Base-by-base conservation (phyloP, 2,329 filamentous ascomycete genomes). In the Trichoderma sp. region DNA sequence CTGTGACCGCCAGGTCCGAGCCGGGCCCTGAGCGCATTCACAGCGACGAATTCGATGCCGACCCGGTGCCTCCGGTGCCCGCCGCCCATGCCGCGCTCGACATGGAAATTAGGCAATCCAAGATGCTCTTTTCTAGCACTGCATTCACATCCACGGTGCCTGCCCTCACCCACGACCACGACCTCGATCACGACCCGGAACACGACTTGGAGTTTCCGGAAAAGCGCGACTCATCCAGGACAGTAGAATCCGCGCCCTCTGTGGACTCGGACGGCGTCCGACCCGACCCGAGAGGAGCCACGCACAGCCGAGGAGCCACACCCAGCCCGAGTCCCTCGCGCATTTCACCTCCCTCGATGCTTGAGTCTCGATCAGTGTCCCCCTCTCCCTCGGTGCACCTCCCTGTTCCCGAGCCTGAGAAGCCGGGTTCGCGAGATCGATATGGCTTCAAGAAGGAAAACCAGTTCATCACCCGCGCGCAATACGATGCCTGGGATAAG, bases 381-480 rank as follows among this genome's bases (percentile, higher is more conserved):
- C 74, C 75, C 35, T 75, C 75, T 35, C 75, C 75, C 35, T 77
- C 77, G 53, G 75, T 69, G 50, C 76, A 29, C 18, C 59, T 75
- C 16, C 69, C 81, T 33, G 78, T 81, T 35, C 83, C 83, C 78
- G 1, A 87, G 16, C 83, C 86, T 4, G 86, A 90, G 75, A 88
- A 89, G 29, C 86, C 88, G 6, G 83, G 83, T 16, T 82, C 84
- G 21, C 91, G 95, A 72, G 95, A 98, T 83, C 90, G 94, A 18
- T 98, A 98, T 81, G 96, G 96, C 4, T 98, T 98, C 86, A 94
- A 95, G 78, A 98, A 98, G 83, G 90, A 91, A 50, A 96, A 92
- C 56, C 92, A 95, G 78, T 92, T 97, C 81, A 89, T 98, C 77
- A 93, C 90, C 1, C 85, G 92, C 9, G 24, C 89, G 75, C 90